These are phyloP conservation scores for Dendrobium chrysotoxum DNA, from an alignment of 106 monocot species.

Conservation along the genomic window DNA sequence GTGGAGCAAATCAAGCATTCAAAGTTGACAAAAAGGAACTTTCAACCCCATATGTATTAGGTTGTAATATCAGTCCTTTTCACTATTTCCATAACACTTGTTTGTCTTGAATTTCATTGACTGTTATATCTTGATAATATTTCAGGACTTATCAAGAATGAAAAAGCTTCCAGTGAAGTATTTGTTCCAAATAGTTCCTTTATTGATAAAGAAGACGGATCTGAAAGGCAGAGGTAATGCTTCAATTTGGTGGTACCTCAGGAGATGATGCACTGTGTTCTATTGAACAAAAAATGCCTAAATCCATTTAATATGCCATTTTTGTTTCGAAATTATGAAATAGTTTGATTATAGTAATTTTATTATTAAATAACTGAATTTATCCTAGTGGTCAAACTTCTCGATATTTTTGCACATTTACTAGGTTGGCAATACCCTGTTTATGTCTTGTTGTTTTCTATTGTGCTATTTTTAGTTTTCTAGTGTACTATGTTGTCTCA, in stretches of 20 bases:
- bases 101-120: neutral
- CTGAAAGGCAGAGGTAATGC: constrained; percentile 68
- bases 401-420: neutral
- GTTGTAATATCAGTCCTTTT: constrained; percentile 10
- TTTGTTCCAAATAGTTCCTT: neutral
- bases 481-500: no score
- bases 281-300: neutral
- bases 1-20: constrained; percentile 7
- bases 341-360: neutral
- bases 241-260: neutral
- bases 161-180: neutral
- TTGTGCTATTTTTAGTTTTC: no score
- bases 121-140: constrained; percentile 6
- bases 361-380: neutral
- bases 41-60: constrained; percentile 11
- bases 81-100: neutral
- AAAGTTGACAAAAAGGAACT: neutral
- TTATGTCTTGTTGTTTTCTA: no score
- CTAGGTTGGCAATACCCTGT: no score
- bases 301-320: neutral
- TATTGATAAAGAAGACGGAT: constrained; percentile 30
- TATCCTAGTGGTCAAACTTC: neutral
- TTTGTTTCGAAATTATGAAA: neutral
- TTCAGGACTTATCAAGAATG: constrained; percentile 16
- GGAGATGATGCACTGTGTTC: constrained; percentile 7